These are phyloP conservation scores for Rhynchospora pubera DNA, from an alignment of 176 grass and related monocot species.

Conservation along the genomic window DNA sequence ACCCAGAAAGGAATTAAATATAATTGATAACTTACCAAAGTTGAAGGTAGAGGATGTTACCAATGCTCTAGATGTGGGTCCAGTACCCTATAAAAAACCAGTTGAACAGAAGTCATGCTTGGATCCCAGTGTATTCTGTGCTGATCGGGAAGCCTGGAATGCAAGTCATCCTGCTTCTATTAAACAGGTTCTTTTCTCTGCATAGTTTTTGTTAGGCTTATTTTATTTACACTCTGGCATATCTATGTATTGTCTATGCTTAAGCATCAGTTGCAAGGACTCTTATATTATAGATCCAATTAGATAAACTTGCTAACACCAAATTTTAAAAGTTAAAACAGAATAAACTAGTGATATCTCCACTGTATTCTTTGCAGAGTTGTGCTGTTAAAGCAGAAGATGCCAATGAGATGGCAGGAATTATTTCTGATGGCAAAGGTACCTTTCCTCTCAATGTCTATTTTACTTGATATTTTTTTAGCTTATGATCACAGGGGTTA, in stretches of 20 bases:
- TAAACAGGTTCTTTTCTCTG: neutral
- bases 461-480: neutral
- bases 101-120: neutral
- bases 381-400: neutral
- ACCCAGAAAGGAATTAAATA: conserved; percentile 42
- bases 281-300: neutral
- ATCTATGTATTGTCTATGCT: neutral
- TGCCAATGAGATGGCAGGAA: neutral
- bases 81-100: neutral
- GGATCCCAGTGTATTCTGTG: neutral
- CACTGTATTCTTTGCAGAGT: neutral
- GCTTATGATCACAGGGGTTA: neutral
- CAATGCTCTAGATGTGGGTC: conserved; percentile 13
- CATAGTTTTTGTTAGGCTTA: too few relatives aligned
- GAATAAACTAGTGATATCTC: neutral
- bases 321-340: neutral
- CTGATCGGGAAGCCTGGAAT: neutral
- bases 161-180: neutral
- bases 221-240: too few relatives aligned
- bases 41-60: conserved; percentile 27
- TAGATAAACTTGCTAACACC: neutral
- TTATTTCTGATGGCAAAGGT: neutral
- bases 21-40: conserved; percentile 19
- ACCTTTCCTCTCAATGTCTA: neutral
- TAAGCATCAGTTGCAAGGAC: neutral